These are phyloP conservation scores for Phytopythium delawarense DNA, from an alignment of 352 stramenopile species.

Conservation along the genomic window DNA sequence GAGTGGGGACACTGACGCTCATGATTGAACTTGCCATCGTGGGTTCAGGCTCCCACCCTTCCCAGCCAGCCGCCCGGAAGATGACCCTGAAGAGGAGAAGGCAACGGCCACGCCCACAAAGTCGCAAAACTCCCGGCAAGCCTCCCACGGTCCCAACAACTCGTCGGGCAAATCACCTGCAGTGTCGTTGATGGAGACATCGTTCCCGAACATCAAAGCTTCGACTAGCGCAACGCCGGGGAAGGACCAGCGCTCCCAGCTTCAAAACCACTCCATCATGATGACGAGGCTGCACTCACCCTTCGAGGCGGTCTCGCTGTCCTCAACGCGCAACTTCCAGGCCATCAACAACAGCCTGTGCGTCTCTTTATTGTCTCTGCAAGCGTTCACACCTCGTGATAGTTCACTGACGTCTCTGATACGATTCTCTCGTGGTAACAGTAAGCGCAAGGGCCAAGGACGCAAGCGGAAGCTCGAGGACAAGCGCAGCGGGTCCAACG, in stretches of 20 bases:
- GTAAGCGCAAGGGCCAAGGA: conserved; percentile 53
- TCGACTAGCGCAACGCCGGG: conserved; percentile 71
- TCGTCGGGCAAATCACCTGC: conserved; percentile 8
- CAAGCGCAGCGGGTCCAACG: conserved; percentile 19
- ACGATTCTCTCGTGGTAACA: conserved; percentile 6
- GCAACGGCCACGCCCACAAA: background rate
- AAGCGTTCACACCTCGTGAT: background rate
- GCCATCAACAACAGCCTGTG: conserved; percentile 85
- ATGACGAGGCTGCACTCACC: conserved; percentile 73
- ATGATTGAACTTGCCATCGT: conserved; percentile 4
- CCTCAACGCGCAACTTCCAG: conserved; percentile 64
- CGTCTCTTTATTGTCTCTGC: background rate
- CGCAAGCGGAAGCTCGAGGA: conserved; percentile 60
- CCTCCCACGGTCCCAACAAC: conserved; percentile 12
- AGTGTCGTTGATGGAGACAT: conserved; percentile 29
- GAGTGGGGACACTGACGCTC: background rate
- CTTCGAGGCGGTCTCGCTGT: conserved; percentile 38
- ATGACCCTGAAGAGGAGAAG: conserved; percentile 5
- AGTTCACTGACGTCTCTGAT: background rate
- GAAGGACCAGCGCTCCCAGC: conserved; percentile 54
- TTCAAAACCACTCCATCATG: conserved; percentile 60
- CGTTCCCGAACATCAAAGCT: conserved; percentile 78
- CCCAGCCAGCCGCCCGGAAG: conserved; percentile 26
- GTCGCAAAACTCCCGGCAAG: background rate
- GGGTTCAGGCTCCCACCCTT: conserved; percentile 55